These are phyloP conservation scores for Panellus pusillus DNA, from an alignment of 768 basidiomycete species.

Conservation along the genomic window DNA sequence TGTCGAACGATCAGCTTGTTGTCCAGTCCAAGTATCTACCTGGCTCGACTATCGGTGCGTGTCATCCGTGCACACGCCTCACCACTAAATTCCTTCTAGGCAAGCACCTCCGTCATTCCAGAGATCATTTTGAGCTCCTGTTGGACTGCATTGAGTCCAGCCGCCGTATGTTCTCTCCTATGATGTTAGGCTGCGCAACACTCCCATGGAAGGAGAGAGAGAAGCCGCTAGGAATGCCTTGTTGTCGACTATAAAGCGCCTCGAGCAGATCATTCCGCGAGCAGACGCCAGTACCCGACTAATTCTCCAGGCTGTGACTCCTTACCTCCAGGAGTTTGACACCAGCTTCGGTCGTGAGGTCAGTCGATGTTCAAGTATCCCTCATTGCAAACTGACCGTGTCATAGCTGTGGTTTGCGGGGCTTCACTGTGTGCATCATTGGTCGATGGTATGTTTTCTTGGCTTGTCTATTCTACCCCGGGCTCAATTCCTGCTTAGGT, in stretches of 20 bases:
- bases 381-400: neutral
- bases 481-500: constrained; percentile 46
- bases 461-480: constrained; percentile 6
- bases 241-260: constrained; percentile 50
- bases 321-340: constrained; percentile 69
- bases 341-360: constrained; percentile 87
- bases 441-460: constrained; percentile 72
- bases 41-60: constrained; percentile 83
- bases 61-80: neutral
- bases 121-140: constrained; percentile 78
- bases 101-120: constrained; percentile 83
- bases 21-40: constrained; percentile 72
- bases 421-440: constrained; percentile 86
- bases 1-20: constrained; percentile 67
- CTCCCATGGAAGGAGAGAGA: constrained; percentile 77
- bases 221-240: constrained; percentile 59
- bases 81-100: constrained; percentile 41
- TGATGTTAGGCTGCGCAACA: constrained; percentile 74
- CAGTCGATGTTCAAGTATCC: constrained; percentile 10
- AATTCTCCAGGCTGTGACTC: constrained; percentile 78
- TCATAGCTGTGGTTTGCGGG: constrained; percentile 81
- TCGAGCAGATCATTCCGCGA: constrained; percentile 54
- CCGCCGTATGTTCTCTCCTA: constrained; percentile 64
- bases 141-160: constrained; percentile 50
- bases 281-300: constrained; percentile 56